Base-by-base conservation (phyloP, 257 asterid species). In the Salvia rosmarinus region DNA sequence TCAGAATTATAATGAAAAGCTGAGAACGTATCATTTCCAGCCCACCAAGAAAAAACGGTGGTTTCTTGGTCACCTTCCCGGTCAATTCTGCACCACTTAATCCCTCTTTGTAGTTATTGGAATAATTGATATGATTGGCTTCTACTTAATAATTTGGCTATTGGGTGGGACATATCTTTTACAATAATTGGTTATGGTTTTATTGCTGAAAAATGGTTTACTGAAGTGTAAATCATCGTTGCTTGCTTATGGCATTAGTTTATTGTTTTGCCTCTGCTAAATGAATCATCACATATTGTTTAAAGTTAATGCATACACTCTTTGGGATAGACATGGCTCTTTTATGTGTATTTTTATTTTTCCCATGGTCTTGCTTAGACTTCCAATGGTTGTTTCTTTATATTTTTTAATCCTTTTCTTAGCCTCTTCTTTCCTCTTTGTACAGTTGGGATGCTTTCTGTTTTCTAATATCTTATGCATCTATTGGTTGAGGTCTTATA, bases 401-500 rank as follows among this genome's bases (percentile, higher is more conserved):
- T 69, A 49, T 49, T 32, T 59, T 39, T 8, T 54, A 9, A 14
- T 40, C 46, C 19, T 58, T 73, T 64, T 62, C 74, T 65, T 54
- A 25, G 58, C 39, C 52, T 46, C 60, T 68, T 64, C 51, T 58
- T 66, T 60, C 23, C 20, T 59, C 75, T 51, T 23, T 14, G 44
- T 20, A 20, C 43, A 60, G 52, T 46, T 49, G 16, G 43, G 13
- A 46, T 56, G 72, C 51, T 62, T 67, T 43, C 9, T 20, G 71
- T 25, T 59, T 79, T 42, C 68, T 76, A 61, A 74, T 70, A 10
- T 62, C 30, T 77, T 72, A 58, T 67, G n/a, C 74, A 72, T 71
- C 63, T 75, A 42, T 71, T 40, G 64, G 68, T 55, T 67, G 83
- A 72, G 81, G 75, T 77, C 59, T 74, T 86, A 64, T 78, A 95